Base-by-base conservation (phyloP, 371 early-diverging fungal genomes). In the Lichtheimia hyalospora region DNA sequence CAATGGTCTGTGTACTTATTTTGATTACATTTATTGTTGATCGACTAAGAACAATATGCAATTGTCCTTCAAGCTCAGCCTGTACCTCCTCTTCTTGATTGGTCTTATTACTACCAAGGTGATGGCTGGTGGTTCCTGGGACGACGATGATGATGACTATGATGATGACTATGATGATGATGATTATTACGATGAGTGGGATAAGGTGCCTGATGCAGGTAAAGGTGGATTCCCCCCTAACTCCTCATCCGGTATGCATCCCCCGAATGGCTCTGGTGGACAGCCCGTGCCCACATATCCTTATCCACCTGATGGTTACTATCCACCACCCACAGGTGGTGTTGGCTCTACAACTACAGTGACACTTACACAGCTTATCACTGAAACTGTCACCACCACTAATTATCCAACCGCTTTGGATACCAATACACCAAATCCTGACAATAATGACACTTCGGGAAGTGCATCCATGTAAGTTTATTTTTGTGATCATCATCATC, bases 71-170 rank as follows among this genome's bases (percentile, higher is more conserved):
- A 56, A 46, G 48, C 27, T 50, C 15, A 58, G 50, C 24, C 24
- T 58, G 23, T 58, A 49, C 13, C 20, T 58, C 12, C 24, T 49
- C 49, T 28, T 57, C 4, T 23, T 57, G 24, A 49, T 57, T 18
- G 34, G 49, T 40, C 25, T 57, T 14, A 16, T 57, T 20, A 18
- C 58, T 14, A 16, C n/a, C 40, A 58, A 58, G 20, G 58, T 49
- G 16, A 14, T 50, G 34, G 58, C 40, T 50, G 49, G 58, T 18
- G 34, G 49, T 50, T 34, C 49, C 50, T 49, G 39, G 50, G 28
- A 58, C 50, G 34, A 49, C 0, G 41, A 58, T 28, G 50, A 49
- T 20, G 39, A 58, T 13, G 49, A 58, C 21, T 16, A 58, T 13
- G 49, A 53, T 23, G 51, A 51, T 27, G 49, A 13, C 12, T 2